Base-by-base conservation (phyloP, 2,329 filamentous ascomycete genomes). In the Leptographium lundbergii region DNA sequence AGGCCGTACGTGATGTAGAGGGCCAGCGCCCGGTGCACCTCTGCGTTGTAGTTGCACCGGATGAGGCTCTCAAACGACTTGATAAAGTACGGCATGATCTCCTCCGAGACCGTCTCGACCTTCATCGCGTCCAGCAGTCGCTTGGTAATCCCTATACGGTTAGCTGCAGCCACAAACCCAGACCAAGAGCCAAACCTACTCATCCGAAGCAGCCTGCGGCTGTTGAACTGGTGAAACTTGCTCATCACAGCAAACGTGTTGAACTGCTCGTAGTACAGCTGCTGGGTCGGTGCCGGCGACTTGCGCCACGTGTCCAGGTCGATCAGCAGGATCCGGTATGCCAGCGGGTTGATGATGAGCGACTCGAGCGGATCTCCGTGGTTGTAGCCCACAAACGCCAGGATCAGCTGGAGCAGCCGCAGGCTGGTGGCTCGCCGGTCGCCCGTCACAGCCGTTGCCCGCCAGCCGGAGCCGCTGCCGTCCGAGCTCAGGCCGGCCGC, bases 251-350 rank as follows among this genome's bases (percentile, higher is more conserved):
- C 87, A 73, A 99, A 96, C 0, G 86, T 87, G 62, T 87, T 78
- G 67, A 97, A 97, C 69, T 99, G 94, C 61, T 86, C 85, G 72
- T 96, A 97, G 72, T 97, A 99, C 27, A 96, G 77, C 66, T 88
- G 86, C 67, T 96, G 90, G 0, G 91, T 89, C 22, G 85, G 79
- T 6, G 83, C 69, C 39, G 88, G 86, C 25, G 88, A 88, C 71
- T 84, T 86, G 63, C 92, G 83, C 94, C 94, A 99, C 24, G 92
- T 87, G 66, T 96, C 92, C 64, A 95, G 83, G 71, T 99, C 94
- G 58, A 97, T 89, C 32, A 99, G 78, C 22, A 99, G 77, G 39
- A 96, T 86, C 53, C 94, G 86, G 71, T 97, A 99, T 4, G 92
- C 94, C 62, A 99, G 79, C 0, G 94, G 92, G 66, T 99, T 99